Evolutionary conservation across 192 early-diverging fungal species (phyloP), one percentile per base, ranked within the genome.

Genomic region (Backusella tuberculispora): DNA sequence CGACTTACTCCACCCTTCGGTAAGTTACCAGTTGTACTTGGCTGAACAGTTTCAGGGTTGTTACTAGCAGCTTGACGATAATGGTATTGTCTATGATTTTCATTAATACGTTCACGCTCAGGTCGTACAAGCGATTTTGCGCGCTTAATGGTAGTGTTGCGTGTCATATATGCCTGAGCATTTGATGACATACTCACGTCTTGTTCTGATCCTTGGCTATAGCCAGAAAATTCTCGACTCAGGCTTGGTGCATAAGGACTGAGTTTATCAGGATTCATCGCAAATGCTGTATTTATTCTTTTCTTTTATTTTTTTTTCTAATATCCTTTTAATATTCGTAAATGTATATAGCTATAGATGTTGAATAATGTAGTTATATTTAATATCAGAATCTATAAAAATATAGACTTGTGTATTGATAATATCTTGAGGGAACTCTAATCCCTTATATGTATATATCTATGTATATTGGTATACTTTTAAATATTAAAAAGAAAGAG

Each of bases 121-220:
- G 93, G 91, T 73, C 90, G 83, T 64, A 91, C 86, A 1, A 93
- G 86, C 63, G 92, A 93, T 72, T 91, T 90, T 80, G 83, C 78
- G 44, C 93, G 80, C 67, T 82, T 84, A 40, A 80, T 79, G 41
- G 69, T 73, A 8, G 60, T 38, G 46, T 43, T 40, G 1, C 47
- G 41, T 45, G 69, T 73, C 7, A 63, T 69, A 44, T 53, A 76
- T 63, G 8, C 67, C 34, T 56, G 26, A 7, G 46, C 47, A 47
- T 76, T 67, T 13, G 74, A 63, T 0, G 67, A 19, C 74, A 76
- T 69, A 7, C 45, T 40, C 6, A 8, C 60, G 37, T 74, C 72
- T 45, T n/a, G 37, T n/a, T 72, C 71, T 24, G 71, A 72, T 29
- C 29, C 19, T 41, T 34, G 15, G 5, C 37, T 56, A 69, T n/a